Evolutionary conservation across 202 grass and related monocot genomes (phyloP), one percentile per base, ranked within the genome.

Genomic region (Panicum hallii): DNA sequence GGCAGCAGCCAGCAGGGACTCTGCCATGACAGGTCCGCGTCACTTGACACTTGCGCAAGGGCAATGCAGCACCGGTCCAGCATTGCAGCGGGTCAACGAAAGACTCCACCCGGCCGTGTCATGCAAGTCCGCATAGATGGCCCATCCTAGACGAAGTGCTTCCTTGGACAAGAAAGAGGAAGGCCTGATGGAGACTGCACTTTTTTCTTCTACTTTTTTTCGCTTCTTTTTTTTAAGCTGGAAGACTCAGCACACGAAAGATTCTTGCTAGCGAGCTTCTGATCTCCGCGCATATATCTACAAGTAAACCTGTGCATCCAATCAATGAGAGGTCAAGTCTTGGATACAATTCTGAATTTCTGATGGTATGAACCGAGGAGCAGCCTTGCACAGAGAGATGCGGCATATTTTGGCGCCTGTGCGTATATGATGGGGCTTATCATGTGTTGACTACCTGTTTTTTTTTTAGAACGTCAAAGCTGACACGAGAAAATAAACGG

Each of bases 51-150:
- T 16, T 44, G 20, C 17, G 30, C 63, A 38, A 10, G 19, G 19
- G 54, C 53, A 43, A 15, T 43, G 61, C 47, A 0, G 71, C 2
- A 11, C 22, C 42, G 16, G 60, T 75, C 70, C 75, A 56, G 49
- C 11, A 38, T 84, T 77, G 57, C 72, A 56, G 72, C 72, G 62
- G 62, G 82, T 84, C 72, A 55, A 68, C 36, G 23, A 57, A 45
- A 12, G n/a, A 65, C 71, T 3, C 36, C 38, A 11, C 5, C 16
- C 62, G 23, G 52, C 64, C 48, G 78, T 80, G 48, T 10, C 63
- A 69, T 55, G 36, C 50, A 69, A 58, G 36, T 44, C 48, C 4
- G 3, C 48, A 38, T 0, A 49, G 68, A 23, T 48, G 47, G 28
- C 57, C 57, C 81, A 28, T 23, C 81, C 12, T 43, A 26, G 32